phyloP scores from a whole-genome alignment of 163 green algal species.

The Chloromonas sp. region DNA sequence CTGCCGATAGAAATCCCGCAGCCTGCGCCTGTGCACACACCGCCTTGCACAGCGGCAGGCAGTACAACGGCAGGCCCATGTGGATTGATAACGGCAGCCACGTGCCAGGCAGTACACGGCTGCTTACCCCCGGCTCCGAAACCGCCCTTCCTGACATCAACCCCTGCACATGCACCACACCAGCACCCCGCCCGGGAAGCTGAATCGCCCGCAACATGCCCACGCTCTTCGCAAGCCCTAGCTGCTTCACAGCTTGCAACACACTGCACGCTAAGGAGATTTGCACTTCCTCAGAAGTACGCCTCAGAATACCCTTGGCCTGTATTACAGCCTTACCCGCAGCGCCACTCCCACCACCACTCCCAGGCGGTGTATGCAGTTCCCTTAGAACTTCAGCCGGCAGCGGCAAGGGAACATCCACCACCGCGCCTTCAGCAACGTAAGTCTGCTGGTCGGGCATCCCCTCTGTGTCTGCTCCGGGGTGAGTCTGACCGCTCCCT shows the following conservation, averaged over 20 bases:
- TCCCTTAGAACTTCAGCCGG: background rate
- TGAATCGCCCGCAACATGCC: background rate
- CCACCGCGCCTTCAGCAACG: slow-evolving; percentile 12
- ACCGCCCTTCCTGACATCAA: background rate
- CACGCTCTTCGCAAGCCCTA: slow-evolving; percentile 1
- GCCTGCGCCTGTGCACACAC: slow-evolving; percentile 48
- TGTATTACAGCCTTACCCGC: background rate
- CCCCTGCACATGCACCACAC: background rate
- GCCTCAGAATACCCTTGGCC: background rate
- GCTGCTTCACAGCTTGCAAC: background rate
- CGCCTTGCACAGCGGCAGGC: slow-evolving; percentile 52
- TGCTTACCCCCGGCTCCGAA: background rate
- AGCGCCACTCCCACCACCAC: too few species aligned
- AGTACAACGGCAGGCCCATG: slow-evolving; percentile 67
- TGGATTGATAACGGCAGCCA: slow-evolving; percentile 62
- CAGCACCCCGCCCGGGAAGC: background rate
- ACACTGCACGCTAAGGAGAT: background rate
- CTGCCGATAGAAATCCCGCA: slow-evolving; percentile 36
- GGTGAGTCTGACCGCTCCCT: background rate
- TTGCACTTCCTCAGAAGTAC: background rate
- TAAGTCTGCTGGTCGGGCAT: background rate
- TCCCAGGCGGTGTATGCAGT: too few species aligned
- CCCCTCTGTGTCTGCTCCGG: background rate
- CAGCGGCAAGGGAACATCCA: slow-evolving; percentile 61
- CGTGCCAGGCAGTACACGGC: background rate